Base-by-base conservation (phyloP, 306 rosid species). In the Sechiopsis laciniata region DNA sequence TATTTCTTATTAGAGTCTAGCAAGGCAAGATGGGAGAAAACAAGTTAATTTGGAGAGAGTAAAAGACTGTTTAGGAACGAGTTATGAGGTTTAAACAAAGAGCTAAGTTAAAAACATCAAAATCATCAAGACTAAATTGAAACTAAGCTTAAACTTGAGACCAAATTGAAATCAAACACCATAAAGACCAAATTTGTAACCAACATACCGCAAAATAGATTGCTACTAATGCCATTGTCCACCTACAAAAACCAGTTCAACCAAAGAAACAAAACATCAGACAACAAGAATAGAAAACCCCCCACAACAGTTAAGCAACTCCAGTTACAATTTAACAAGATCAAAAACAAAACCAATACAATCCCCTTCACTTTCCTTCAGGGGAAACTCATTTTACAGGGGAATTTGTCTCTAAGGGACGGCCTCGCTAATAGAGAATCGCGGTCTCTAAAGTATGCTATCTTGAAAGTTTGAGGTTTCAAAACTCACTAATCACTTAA, bases 191-290 rank as follows among this genome's bases (percentile, higher is more conserved):
- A 35, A 35, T 17, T 26, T 8, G 1, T 4, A 26, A 26, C n/a
- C 7, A 37, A 29, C 77, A 74, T 74, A 74, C 77, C 77, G 71
- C 71, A 61, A 74, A 74, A 60, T 74, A 74, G 57, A 74, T 51
- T 24, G 67, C 77, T 3, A 74, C 77, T n/a, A 74, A 64, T 22
- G 77, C 71, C n/a, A 74, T 50, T 22, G 77, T 59, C 77, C 77
- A 74, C 71, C 77, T 74, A 61, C 10, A 29, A 53, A 29, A 29
- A 71, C 15, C 75, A 71, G 46, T 52, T 48, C 29, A 56, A 48
- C 40, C 56, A 68, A 68, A 46, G 73, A 68, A 68, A 66, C 35
- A 48, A 3, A 24, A 42, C 9, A 58, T 73, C 22, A 58, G 55
- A 21, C 32, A 29, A 42, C 37, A 55, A 37, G 15, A 16, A 22